Evolutionary conservation across 2,329 filamentous ascomycete genomes (phyloP), one percentile per base, ranked within the genome.

Genomic region (Cordyceps tenuipes): DNA sequence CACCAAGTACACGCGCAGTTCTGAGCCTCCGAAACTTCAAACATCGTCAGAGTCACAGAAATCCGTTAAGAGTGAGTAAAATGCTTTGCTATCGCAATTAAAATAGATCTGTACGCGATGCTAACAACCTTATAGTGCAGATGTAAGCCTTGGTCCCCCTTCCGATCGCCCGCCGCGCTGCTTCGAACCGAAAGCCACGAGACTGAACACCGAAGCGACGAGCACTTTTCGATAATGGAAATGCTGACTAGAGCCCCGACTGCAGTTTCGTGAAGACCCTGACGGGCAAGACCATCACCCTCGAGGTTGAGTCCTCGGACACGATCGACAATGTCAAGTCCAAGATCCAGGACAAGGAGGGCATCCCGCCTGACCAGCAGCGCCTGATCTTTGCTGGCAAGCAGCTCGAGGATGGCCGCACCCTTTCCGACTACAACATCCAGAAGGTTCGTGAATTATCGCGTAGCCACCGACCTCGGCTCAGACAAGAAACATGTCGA

Each of bases 311-410:
- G 88, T 96, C 91, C 75, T 91, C 87, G 76, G 93, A 97, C 82
- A 97, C 93, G 73, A 97, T 97, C 83, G 93, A 97, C 87, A 97
- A 97, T 87, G 93, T 97, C 81, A 97, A 97, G 88, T 88, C 87
- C 83, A 97, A 97, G 89, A 97, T 97, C 79, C 93, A 97, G 84
- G 92, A 97, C 82, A 97, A 97, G 89, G 93, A 97, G 83, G 93
- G 93, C 72, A 97, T 97, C 70, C 93, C 93, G 72, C 92, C 92
- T 68, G 93, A 97, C 81, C 92, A 97, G 80, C 93, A 97, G 85
- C 92, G 93, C 75, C 79, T 97, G 83, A 97, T 97, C 82, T 97
- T 97, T 78, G 92, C 92, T 72, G 92, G 93, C 79, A 97, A 97
- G 89, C 93, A 97, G 83, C 89, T 97, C 68, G 93, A 97, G 86